These are phyloP conservation scores for Penicillium sp. DNA, from an alignment of 2,329 filamentous ascomycete genomes.

Conservation along the genomic window DNA sequence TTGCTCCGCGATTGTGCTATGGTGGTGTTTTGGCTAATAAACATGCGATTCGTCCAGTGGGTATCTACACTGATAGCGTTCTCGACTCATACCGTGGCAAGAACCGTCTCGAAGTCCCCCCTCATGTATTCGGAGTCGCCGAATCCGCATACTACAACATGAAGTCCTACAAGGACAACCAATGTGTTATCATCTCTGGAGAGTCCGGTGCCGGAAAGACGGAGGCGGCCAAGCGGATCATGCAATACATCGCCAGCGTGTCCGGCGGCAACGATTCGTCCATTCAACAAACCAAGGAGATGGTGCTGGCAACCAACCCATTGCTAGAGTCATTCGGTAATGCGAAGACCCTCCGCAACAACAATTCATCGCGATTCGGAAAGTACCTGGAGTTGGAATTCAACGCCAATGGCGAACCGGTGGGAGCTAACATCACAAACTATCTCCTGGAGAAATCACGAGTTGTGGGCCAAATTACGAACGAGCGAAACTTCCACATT, in stretches of 20 bases:
- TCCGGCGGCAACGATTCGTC: slow-evolving; percentile 82
- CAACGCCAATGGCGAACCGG: slow-evolving; percentile 84
- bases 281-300: slow-evolving; percentile 97
- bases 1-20: slow-evolving; percentile 20
- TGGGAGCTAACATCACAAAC: slow-evolving; percentile 97
- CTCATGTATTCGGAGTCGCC: slow-evolving; percentile 96
- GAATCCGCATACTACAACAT: slow-evolving; percentile 99
- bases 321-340: slow-evolving; percentile 97
- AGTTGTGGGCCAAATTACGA: slow-evolving; percentile 90
- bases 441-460: slow-evolving; percentile 94
- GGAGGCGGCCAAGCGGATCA: slow-evolving; percentile 95
- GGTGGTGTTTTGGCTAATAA: slow-evolving; percentile 38
- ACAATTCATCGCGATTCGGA: slow-evolving; percentile 97
- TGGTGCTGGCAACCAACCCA: slow-evolving; percentile 98
- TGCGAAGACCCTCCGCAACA: slow-evolving; percentile 95
- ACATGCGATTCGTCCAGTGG: slow-evolving; percentile 55
- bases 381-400: slow-evolving; percentile 99
- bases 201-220: slow-evolving; percentile 98
- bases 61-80: slow-evolving; percentile 95
- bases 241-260: slow-evolving; percentile 99
- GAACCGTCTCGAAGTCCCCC: slow-evolving; percentile 89
- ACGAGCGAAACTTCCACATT: slow-evolving; percentile 98
- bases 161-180: slow-evolving; percentile 99
- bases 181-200: slow-evolving; percentile 98
- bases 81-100: slow-evolving; percentile 94